These are phyloP conservation scores for Pseudogymnoascus sp. DNA, from an alignment of 2,329 filamentous ascomycete genomes.

Conservation along the genomic window DNA sequence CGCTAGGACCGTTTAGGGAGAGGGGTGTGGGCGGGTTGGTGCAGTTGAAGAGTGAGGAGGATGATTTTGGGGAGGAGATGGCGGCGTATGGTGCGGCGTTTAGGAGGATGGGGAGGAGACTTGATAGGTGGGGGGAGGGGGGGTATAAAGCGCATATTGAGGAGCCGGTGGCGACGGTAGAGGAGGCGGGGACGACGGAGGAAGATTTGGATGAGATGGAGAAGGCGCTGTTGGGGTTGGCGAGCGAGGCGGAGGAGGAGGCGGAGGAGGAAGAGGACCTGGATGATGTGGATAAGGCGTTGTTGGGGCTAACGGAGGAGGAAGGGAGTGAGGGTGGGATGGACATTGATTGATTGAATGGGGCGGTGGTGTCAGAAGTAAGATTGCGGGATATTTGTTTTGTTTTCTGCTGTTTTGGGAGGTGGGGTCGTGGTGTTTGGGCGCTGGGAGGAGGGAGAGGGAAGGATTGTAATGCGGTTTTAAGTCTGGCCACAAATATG, in stretches of 20 bases:
- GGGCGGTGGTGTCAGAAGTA: neutral
- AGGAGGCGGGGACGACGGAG: constrained; percentile 27
- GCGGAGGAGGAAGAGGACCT: constrained; percentile 36
- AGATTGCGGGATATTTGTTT: neutral
- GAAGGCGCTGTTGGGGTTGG: constrained; percentile 42
- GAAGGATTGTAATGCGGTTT: constrained; percentile 1
- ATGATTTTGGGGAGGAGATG: constrained; percentile 72
- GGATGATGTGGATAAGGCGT: constrained; percentile 39
- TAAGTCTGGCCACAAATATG: neutral
- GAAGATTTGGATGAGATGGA: constrained; percentile 49
- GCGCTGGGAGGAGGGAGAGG: neutral
- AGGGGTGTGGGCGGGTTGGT: constrained; percentile 56
- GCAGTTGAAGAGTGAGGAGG: constrained; percentile 51
- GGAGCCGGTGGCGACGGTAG: constrained; percentile 29
- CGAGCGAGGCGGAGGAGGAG: constrained; percentile 36
- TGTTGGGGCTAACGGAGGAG: constrained; percentile 27
- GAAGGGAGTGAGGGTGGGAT: constrained; percentile 26
- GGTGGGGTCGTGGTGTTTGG: neutral
- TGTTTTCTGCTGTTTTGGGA: neutral
- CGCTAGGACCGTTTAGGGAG: constrained; percentile 40
- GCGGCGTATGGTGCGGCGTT: constrained; percentile 59
- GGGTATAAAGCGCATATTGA: constrained; percentile 18
- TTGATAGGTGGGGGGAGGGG: constrained; percentile 57
- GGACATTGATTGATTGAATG: constrained; percentile 23
- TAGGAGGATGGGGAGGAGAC: constrained; percentile 52